Evolutionary conservation across 768 basidiomycete species (phyloP).

Genomic region (Russula compacta): DNA sequence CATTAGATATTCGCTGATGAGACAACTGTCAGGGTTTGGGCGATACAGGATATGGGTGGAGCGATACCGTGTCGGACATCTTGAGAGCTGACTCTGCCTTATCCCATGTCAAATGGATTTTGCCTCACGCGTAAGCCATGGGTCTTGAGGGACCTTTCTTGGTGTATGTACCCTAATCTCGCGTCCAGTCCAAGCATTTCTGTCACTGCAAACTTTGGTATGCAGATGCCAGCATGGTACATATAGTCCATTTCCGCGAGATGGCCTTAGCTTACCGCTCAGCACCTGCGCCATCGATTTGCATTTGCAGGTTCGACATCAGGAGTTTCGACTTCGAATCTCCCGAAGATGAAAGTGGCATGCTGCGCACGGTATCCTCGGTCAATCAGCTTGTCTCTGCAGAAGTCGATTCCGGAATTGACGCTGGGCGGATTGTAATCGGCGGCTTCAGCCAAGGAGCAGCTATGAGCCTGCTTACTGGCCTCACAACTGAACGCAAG

Average conservation of each 20-base stretch:
- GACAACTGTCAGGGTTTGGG: conserved; percentile 52
- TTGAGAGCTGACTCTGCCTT: conserved; percentile 46
- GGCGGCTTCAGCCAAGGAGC: conserved; percentile 89
- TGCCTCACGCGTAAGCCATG: conserved; percentile 66
- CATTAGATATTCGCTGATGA: not conserved
- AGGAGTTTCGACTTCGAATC: conserved; percentile 49
- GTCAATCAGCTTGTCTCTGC: conserved; percentile 62
- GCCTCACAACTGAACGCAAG: conserved; percentile 54
- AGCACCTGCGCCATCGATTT: not conserved
- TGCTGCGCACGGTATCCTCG: conserved; percentile 52
- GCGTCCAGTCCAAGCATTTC: conserved; percentile 25
- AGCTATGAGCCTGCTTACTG: conserved; percentile 68
- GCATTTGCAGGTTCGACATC: conserved; percentile 62
- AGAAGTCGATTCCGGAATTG: conserved; percentile 66
- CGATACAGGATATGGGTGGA: conserved; percentile 67
- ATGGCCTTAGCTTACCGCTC: not conserved
- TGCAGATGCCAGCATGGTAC: conserved; percentile 71
- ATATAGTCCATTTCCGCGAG: conserved; percentile 9
- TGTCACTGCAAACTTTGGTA: conserved; percentile 69
- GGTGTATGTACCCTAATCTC: not conserved
- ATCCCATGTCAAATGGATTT: conserved; percentile 79
- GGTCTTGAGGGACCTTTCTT: conserved; percentile 5
- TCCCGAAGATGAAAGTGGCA: conserved; percentile 66
- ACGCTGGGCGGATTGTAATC: conserved; percentile 63
- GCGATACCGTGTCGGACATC: conserved; percentile 56